These are phyloP conservation scores for Neolentinus lepideus DNA, from an alignment of 1,284 basidiomycete species.

Conservation along the genomic window DNA sequence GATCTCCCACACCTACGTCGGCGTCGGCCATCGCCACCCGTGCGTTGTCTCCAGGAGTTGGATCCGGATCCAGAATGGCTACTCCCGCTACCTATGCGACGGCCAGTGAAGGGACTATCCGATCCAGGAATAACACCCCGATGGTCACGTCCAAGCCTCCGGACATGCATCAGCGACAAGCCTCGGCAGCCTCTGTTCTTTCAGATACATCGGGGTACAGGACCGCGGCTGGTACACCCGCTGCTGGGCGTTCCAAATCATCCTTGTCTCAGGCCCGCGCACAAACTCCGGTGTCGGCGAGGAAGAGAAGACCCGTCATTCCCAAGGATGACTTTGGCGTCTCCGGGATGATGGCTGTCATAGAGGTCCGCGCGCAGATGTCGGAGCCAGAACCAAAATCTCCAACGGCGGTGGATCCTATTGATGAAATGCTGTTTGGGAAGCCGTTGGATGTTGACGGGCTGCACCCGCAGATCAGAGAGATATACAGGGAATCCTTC, in stretches of 20 bases:
- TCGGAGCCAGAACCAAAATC: constrained; percentile 25
- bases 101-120: constrained; percentile 13
- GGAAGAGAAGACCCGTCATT: constrained; percentile 20
- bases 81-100: constrained; percentile 15
- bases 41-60: constrained; percentile 15
- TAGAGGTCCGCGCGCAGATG: constrained; percentile 55
- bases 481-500: constrained; percentile 65
- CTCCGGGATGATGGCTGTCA: constrained; percentile 75
- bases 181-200: constrained; percentile 58
- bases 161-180: constrained; percentile 37
- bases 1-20: constrained; percentile 31
- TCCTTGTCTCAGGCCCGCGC: constrained; percentile 9
- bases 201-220: constrained; percentile 53
- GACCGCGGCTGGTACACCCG: constrained; percentile 33
- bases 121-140: constrained; percentile 14
- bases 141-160: constrained; percentile 15
- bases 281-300: constrained; percentile 12
- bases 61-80: constrained; percentile 21
- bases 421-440: constrained; percentile 73
- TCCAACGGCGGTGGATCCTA: constrained; percentile 41
- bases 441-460: constrained; percentile 48
- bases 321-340: constrained; percentile 82
- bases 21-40: constrained; percentile 22
- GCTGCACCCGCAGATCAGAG: constrained; percentile 66
- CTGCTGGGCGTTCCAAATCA: background rate